phyloP scores from a whole-genome alignment of 192 early-diverging fungal genomes.

The Phlyctochytrium arcticum region DNA sequence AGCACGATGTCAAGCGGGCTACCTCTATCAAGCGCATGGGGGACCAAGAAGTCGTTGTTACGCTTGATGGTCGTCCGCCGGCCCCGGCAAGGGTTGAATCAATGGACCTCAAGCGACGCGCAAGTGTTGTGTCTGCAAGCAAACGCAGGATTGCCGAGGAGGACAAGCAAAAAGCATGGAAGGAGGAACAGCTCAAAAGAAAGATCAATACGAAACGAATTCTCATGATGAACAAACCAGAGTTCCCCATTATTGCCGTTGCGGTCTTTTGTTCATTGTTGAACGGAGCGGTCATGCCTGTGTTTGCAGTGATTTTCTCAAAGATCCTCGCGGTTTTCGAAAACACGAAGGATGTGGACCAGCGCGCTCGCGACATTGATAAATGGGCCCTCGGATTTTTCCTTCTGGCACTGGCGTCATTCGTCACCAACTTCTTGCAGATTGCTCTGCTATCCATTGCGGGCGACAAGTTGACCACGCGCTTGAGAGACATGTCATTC shows the following conservation, averaged over 20 bases:
- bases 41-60: constrained; percentile 1
- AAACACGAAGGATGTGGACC: constrained; percentile 2
- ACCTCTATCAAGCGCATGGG: neutral
- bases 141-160: neutral
- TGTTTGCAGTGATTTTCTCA: constrained; percentile 57
- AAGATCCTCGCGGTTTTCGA: constrained; percentile 31
- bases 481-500: constrained; percentile 38
- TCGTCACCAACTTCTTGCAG: constrained; percentile 45
- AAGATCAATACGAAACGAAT: constrained; percentile 23
- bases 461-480: constrained; percentile 32
- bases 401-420: constrained; percentile 55
- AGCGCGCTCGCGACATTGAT: constrained; percentile 40
- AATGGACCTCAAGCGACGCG: neutral
- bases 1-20: neutral
- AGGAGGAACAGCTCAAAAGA: neutral
- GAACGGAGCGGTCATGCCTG: constrained; percentile 47
- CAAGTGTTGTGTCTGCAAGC: neutral
- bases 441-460: constrained; percentile 44
- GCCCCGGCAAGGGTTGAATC: constrained; percentile 1
- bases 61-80: neutral
- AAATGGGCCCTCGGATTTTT: constrained; percentile 63
- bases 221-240: constrained; percentile 40
- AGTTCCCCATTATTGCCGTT: constrained; percentile 36
- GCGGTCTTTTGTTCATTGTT: constrained; percentile 1
- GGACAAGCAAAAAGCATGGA: neutral